These are phyloP conservation scores for Monosporascus sp. DNA, from an alignment of 2,329 filamentous ascomycete species.

Conservation along the genomic window DNA sequence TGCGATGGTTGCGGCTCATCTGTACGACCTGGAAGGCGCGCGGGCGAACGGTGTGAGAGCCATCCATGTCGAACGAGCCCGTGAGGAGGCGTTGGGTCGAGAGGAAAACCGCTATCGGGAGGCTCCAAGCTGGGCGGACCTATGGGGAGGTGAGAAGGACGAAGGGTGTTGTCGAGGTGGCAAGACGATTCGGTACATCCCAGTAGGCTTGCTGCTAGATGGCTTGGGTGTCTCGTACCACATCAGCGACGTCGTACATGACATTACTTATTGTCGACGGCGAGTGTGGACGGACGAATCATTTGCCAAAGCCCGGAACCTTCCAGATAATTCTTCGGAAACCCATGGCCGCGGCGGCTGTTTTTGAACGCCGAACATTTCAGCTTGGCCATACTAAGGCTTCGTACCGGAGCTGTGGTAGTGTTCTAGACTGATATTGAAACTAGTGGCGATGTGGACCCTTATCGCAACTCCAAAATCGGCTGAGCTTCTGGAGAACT, in stretches of 20 bases:
- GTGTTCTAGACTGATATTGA: too few species aligned
- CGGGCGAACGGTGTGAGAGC: slow-evolving; percentile 60
- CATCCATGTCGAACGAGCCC: slow-evolving; percentile 65
- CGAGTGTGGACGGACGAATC: not conserved
- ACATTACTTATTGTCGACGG: not conserved
- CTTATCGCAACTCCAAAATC: too few species aligned
- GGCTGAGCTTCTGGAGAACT: too few species aligned
- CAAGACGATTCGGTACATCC: slow-evolving; percentile 37
- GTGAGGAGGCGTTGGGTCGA: slow-evolving; percentile 58
- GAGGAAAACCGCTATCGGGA: slow-evolving; percentile 47
- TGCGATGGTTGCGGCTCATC: slow-evolving; percentile 73
- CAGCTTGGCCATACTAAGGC: not conserved
- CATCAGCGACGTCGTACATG: not conserved
- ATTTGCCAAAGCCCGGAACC: not conserved
- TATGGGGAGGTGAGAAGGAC: slow-evolving; percentile 50
- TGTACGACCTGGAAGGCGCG: slow-evolving; percentile 63
- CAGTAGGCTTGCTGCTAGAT: slow-evolving; percentile 3
- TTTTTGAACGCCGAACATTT: not conserved
- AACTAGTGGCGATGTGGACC: too few species aligned
- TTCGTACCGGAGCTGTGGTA: too few species aligned
- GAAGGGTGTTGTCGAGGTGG: slow-evolving; percentile 49
- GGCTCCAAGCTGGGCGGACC: slow-evolving; percentile 58
- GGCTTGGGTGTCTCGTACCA: not conserved
- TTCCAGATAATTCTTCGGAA: not conserved
- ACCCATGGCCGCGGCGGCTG: not conserved